Percentiles rank a stretch among this genome's conserved stretches.
phyloP scores from a whole-genome alignment of 108 stramenopile species.

The Aurantiochytrium sp. region DNA sequence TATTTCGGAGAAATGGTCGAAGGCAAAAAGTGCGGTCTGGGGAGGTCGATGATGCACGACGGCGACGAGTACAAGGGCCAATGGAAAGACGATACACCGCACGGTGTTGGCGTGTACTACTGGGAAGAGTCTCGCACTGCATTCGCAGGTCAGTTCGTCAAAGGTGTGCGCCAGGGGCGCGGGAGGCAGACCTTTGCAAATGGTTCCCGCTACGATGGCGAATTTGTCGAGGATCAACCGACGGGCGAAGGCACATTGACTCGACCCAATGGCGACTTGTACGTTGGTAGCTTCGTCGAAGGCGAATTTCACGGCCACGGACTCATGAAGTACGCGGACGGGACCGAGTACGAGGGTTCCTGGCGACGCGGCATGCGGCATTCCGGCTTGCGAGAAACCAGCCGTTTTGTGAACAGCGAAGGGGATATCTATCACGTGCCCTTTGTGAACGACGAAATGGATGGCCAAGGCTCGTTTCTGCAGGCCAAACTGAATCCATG shows the following conservation, averaged over 20 bases:
- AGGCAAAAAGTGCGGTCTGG: neutral
- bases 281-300: neutral
- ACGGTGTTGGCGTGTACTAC: neutral
- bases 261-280: neutral
- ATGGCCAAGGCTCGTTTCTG: neutral
- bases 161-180: neutral
- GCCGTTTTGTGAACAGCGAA: neutral
- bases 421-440: neutral
- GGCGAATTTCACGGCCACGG: neutral
- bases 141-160: neutral
- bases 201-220: neutral
- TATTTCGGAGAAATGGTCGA: neutral
- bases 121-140: neutral
- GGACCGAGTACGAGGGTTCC: neutral
- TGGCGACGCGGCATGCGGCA: neutral
- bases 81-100: neutral
- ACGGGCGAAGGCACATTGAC: neutral
- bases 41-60: neutral
- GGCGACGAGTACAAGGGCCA: slow-evolving; percentile 17
- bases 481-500: neutral
- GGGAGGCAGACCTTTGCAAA: neutral
- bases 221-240: neutral
- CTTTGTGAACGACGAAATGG: neutral
- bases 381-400: neutral
- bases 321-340: neutral